Base-by-base conservation (phyloP, 169 alveolate genomes). In the Neospora caninum region DNA sequence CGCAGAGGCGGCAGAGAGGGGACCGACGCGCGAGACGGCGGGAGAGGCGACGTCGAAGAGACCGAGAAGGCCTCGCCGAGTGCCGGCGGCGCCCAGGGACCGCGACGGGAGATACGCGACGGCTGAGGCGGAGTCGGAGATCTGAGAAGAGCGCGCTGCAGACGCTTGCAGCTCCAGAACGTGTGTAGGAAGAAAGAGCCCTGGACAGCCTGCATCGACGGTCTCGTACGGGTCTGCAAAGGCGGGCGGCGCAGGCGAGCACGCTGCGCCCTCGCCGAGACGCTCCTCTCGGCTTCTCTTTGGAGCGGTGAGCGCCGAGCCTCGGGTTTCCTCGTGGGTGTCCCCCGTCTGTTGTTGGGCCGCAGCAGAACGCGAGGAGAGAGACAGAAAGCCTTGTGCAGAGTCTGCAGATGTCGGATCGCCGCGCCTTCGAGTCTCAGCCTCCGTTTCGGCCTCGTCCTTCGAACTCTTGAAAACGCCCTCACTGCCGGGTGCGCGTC, bases 171-270 rank as follows among this genome's bases (percentile, higher is more conserved):
- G 7, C 16, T 82, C 89, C 20, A 82, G 89, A 22, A 49, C 18
- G 36, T 82, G 89, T 9, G 89, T 82, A 0, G 89, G 69, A 20
- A 82, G 69, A 31, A 82, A 82, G 25, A 82, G 2, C 25, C 89
- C 89, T 1, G 89, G 41, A 31, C 89, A 82, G 10, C 89, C 89
- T 22, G 89, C 89, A 41, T 82, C 89, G 64, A 82, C 89, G 13
- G 89, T 82, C 89, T 7, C 89, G 89, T 42, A 82, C 89, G 67
- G 69, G 39, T 82, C 89, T 0, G 4, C 45, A 34, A 38, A 31
- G 53, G 29, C 4, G 54, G 58, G 80, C 80, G 41, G 18, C 31
- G 38, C 6, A 69, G 80, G 29, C 41, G 38, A 25, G 4, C n/a
- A 25, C 6, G 80, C 9, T 20, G n/a, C n/a, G n/a, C n/a, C n/a